A percentile compares a stretch with the other conserved stretches of the same genome.
These are phyloP conservation scores for Solanum sejunctum DNA, from an alignment of 257 asterid genomes.

Conservation along the genomic window DNA sequence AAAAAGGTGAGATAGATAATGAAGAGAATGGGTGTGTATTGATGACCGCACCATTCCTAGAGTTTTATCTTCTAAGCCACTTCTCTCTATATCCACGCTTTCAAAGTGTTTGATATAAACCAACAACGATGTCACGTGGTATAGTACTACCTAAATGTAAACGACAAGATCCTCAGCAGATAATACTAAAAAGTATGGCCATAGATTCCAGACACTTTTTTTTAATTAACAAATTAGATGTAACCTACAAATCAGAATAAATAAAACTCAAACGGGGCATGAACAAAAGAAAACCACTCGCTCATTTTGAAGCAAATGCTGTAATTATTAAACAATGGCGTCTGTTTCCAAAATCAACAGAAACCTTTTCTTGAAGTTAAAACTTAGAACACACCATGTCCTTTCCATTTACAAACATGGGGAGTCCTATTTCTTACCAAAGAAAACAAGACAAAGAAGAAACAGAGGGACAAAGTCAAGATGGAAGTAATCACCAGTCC, in stretches of 20 bases:
- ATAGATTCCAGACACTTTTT: too few relatives aligned
- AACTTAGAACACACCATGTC: not conserved
- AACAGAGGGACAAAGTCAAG: not conserved
- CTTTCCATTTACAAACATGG: not conserved
- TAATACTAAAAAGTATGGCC: too few relatives aligned
- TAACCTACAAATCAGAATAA: not conserved
- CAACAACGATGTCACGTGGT: not conserved
- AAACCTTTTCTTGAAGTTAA: not conserved
- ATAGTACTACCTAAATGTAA: too few relatives aligned
- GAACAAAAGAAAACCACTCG: not conserved
- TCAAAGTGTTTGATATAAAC: not conserved
- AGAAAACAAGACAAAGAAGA: not conserved
- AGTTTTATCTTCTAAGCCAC: not conserved
- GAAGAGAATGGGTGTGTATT: not conserved
- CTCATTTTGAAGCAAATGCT: not conserved
- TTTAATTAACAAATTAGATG: not conserved
- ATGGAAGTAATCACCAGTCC: constrained; percentile 18
- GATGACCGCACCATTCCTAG: constrained; percentile 16
- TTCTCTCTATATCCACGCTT: not conserved
- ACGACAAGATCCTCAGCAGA: too few relatives aligned
- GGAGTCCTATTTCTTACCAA: not conserved
- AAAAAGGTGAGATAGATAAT: not conserved
- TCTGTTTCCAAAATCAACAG: not conserved
- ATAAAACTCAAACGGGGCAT: not conserved
- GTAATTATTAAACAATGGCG: not conserved